Evolutionary conservation across 2,329 filamentous ascomycete genomes (phyloP), one percentile per base, ranked within the genome.

Genomic region (Fusarium sp.): DNA sequence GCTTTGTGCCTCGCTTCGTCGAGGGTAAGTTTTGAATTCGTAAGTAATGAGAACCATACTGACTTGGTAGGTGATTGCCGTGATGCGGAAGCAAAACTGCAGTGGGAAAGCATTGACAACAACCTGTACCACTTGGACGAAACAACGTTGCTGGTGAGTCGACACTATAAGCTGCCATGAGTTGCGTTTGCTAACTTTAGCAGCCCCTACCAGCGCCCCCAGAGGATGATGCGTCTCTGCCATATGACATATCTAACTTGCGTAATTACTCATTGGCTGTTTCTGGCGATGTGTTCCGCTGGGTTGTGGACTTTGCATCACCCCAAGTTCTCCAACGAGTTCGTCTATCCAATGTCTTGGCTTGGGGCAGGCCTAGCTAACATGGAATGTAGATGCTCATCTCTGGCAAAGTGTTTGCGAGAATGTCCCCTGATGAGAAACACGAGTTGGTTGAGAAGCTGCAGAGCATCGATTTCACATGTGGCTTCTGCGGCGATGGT

Each of bases 381-480:
- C 37, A 67, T 30, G 11, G 30, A 18, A 16, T 41, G 14, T 82
- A 97, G 87, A 96, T 98, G 92, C 93, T 99, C 64, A 92, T 98
- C 39, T 90, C 90, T 64, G 95, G 96, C 30, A 96, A 97, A 82
- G 95, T 99, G 2, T 99, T 97, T 83, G 97, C 97, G 5, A 93
- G 97, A 77, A 99, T 99, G 97, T 98, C 96, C 2, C 97, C 97
- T 0, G 97, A 99, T 81, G 97, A 99, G 83, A 99, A 99, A 82
- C 95, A 98, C 80, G 97, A 99, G 82, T 87, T 99, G 2, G 95
- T 99, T 3, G 97, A 98, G 82, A 99, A 98, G 82, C 88, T 99
- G 5, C 97, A 99, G 82, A 96, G 94, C 77, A 95, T 99, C 74
- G 96, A 95, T 81, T 99, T 98, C 82, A 97, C 94, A 77, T 94